A percentile compares a stretch with the other conserved stretches of the same genome.
These are phyloP conservation scores for Suillus spraguei DNA, from an alignment of 768 basidiomycete species.

Conservation along the genomic window DNA sequence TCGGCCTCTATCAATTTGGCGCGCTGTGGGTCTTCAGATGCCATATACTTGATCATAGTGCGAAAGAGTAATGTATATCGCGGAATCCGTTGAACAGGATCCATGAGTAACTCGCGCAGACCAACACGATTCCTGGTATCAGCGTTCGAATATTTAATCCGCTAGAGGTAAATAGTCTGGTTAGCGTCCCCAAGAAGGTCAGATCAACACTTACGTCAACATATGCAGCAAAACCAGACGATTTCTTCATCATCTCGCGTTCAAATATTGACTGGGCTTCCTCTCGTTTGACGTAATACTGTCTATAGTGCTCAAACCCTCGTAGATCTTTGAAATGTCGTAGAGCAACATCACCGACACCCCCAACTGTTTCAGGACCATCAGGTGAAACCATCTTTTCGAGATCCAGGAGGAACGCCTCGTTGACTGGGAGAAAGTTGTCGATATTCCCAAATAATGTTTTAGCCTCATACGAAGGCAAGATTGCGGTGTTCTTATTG, in stretches of 20 bases:
- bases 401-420: constrained; percentile 80
- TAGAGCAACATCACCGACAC: constrained; percentile 84
- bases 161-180: constrained; percentile 43
- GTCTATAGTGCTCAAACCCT: constrained; percentile 90
- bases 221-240: constrained; percentile 80
- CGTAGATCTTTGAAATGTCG: constrained; percentile 82
- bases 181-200: constrained; percentile 3
- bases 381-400: constrained; percentile 75
- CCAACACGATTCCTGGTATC: constrained; percentile 82
- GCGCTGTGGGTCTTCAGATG: constrained; percentile 73
- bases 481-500: constrained; percentile 82
- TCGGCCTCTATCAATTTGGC: constrained; percentile 81
- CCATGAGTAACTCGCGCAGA: constrained; percentile 90
- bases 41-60: constrained; percentile 91
- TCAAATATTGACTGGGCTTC: constrained; percentile 90
- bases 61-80: constrained; percentile 92
- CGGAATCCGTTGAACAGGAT: constrained; percentile 95
- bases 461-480: constrained; percentile 90
- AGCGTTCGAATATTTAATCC: constrained; percentile 81
- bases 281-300: constrained; percentile 91
- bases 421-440: constrained; percentile 85
- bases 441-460: constrained; percentile 95
- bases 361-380: constrained; percentile 55
- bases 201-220: constrained; percentile 65
- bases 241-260: constrained; percentile 76